phyloP scores from a whole-genome alignment of 1,139 yeast genomes.

The Saccharomyces hybrid region DNA sequence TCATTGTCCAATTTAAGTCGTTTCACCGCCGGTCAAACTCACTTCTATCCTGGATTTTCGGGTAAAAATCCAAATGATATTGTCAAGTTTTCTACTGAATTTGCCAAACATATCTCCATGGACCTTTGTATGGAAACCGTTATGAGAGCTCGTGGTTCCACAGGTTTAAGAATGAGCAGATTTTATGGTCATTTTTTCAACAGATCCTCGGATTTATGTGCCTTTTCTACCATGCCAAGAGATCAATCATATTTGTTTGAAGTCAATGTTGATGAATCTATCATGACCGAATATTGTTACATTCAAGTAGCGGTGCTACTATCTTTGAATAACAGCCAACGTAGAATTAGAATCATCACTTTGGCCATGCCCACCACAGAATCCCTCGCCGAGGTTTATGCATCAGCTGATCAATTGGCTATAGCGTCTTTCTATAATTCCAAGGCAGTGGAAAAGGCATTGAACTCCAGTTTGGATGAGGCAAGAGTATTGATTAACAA shows the following conservation, averaged over 20 bases:
- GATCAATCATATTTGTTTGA: slow-evolving; percentile 93
- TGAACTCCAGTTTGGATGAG: slow-evolving; percentile 57
- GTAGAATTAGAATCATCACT: slow-evolving; percentile 89
- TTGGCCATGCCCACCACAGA: slow-evolving; percentile 81
- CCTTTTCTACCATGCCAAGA: slow-evolving; percentile 94
- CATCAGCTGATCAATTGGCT: slow-evolving; percentile 95
- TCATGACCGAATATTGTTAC: slow-evolving; percentile 69
- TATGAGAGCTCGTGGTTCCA: slow-evolving; percentile 86
- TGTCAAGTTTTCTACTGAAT: slow-evolving; percentile 77
- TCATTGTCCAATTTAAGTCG: slow-evolving; percentile 84
- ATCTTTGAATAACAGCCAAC: slow-evolving; percentile 81
- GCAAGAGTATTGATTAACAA: slow-evolving; percentile 72
- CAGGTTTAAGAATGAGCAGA: slow-evolving; percentile 72
- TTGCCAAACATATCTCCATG: slow-evolving; percentile 81
- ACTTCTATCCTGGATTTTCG: slow-evolving; percentile 93
- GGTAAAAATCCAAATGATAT: slow-evolving; percentile 79
- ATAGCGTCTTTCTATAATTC: slow-evolving; percentile 73
- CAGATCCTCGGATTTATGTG: slow-evolving; percentile 89
- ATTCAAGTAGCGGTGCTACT: slow-evolving; percentile 94
- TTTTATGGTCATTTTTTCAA: slow-evolving; percentile 94
- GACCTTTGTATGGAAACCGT: slow-evolving; percentile 92
- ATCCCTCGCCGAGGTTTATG: slow-evolving; percentile 74
- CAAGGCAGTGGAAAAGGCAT: slow-evolving; percentile 78
- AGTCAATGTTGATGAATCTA: slow-evolving; percentile 74
- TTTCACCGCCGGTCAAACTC: slow-evolving; percentile 95